phyloP scores from a whole-genome alignment of 108 stramenopile genomes.

The Schizochytrium sp. region DNA sequence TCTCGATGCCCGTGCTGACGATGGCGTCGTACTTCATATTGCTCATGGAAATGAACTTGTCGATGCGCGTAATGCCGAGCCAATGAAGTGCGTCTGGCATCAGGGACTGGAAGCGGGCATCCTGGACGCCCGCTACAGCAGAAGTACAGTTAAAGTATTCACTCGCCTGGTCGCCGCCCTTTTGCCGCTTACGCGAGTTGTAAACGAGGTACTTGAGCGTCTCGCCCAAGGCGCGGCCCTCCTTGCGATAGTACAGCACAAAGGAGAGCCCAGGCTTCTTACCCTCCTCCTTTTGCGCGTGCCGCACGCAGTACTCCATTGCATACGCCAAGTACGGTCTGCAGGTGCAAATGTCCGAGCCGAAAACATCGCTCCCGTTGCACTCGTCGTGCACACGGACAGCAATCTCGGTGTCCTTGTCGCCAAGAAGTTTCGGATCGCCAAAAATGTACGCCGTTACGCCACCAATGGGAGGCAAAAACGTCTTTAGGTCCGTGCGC shows the following conservation, averaged over 20 bases:
- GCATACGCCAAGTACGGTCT: slow-evolving; percentile 97
- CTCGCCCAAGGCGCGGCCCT: slow-evolving; percentile 87
- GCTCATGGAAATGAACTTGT: slow-evolving; percentile 93
- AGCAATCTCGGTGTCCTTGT: slow-evolving; percentile 90
- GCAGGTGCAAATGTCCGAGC: slow-evolving; percentile 92
- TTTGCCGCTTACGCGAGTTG: slow-evolving; percentile 93
- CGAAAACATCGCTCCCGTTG: slow-evolving; percentile 96
- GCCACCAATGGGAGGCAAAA: slow-evolving; percentile 98
- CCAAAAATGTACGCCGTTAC: slow-evolving; percentile 98
- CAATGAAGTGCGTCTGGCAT: slow-evolving; percentile 98
- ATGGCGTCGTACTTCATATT: slow-evolving; percentile 99
- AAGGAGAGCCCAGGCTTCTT: slow-evolving; percentile 83
- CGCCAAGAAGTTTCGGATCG: slow-evolving; percentile 86
- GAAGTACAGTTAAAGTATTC: slow-evolving; percentile 95
- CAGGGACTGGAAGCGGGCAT: slow-evolving; percentile 89
- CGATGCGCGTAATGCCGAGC: slow-evolving; percentile 84
- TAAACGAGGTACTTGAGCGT: slow-evolving; percentile 98
- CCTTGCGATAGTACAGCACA: slow-evolving; percentile 96
- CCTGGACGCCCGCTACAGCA: slow-evolving; percentile 86
- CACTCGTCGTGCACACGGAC: slow-evolving; percentile 97
- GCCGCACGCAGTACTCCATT: slow-evolving; percentile 96
- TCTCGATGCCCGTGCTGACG: slow-evolving; percentile 82
- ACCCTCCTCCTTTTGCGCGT: slow-evolving; percentile 46
- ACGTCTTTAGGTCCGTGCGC: slow-evolving; percentile 89
- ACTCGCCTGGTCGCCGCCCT: slow-evolving; percentile 85